Evolutionary conservation across 345 rosid genomes (phyloP).

Genomic region (Hevea brasiliensis): DNA sequence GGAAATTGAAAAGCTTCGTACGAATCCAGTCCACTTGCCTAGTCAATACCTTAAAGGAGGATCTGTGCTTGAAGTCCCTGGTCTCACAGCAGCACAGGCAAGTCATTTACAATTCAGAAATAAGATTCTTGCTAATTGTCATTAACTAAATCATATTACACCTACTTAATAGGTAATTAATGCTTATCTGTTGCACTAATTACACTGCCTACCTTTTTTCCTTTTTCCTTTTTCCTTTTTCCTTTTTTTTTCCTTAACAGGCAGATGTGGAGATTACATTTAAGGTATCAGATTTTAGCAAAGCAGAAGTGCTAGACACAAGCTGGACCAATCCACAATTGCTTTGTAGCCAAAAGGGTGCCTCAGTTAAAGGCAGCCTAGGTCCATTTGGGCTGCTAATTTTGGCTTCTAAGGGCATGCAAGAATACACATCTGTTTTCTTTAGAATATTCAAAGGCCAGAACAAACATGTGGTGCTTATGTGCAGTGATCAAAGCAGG

Average conservation of each 20-base stretch:
- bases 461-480: conserved; percentile 56
- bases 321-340: conserved; percentile 53
- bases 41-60: conserved; percentile 35
- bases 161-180: not conserved
- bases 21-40: too few species aligned
- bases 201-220: not conserved
- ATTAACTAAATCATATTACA: not conserved
- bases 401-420: conserved; percentile 54
- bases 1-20: too few species aligned
- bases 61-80: conserved; percentile 45
- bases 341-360: conserved; percentile 51
- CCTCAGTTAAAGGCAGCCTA: conserved; percentile 44
- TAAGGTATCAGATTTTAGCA: conserved; percentile 35
- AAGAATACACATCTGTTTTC: conserved; percentile 64
- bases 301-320: conserved; percentile 54
- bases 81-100: conserved; percentile 68
- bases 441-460: conserved; percentile 60
- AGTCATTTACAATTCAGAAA: not conserved
- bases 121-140: not conserved
- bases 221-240: too few species aligned
- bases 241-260: conserved; percentile 20
- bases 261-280: conserved; percentile 77
- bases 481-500: conserved; percentile 95
- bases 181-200: not conserved
- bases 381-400: conserved; percentile 79